Percentiles rank a stretch among this genome's conserved stretches.
Conservation (phyloP, 352 stramenopile genomes). For the Lagenidium sp. region DNA sequence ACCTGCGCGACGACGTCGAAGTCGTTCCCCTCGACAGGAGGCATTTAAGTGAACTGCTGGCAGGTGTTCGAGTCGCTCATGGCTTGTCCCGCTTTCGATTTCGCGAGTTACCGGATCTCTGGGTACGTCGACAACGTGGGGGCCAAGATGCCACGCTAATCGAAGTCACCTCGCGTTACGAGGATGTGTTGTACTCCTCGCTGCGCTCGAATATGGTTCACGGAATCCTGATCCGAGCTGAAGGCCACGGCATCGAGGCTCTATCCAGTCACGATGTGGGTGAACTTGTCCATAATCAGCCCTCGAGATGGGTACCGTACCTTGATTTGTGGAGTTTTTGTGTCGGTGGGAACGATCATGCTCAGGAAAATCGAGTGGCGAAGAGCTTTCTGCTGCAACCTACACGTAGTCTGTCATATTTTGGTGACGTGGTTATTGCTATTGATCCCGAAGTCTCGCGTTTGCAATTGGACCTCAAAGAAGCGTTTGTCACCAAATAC, state of each 20-base stretch:
- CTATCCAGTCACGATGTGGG: slow-evolving; percentile 44
- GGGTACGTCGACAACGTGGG: slow-evolving; percentile 30
- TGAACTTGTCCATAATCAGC: slow-evolving; percentile 30
- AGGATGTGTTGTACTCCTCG: slow-evolving; percentile 50
- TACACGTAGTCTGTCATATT: slow-evolving; percentile 11
- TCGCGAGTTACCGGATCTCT: slow-evolving; percentile 45
- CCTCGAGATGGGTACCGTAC: slow-evolving; percentile 41
- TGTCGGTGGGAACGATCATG: slow-evolving; percentile 16
- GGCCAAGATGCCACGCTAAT: slow-evolving; percentile 33
- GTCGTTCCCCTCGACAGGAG: slow-evolving; percentile 35
- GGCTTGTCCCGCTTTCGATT: slow-evolving; percentile 48
- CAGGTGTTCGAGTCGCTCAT: slow-evolving; percentile 16
- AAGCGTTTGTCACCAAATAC: slow-evolving; percentile 58
- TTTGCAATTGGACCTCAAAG: slow-evolving; percentile 46
- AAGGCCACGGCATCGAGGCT: slow-evolving; percentile 12
- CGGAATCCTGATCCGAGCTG: slow-evolving; percentile 41
- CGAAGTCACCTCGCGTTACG: slow-evolving; percentile 35
- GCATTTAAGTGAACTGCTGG: slow-evolving; percentile 31
- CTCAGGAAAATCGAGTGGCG: slow-evolving; percentile 28
- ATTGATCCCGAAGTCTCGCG: slow-evolving; percentile 38
- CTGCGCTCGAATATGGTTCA: slow-evolving; percentile 53
- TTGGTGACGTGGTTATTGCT: slow-evolving; percentile 55
- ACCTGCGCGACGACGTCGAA: slow-evolving; percentile 23
- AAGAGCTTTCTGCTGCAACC: slow-evolving; percentile 41
- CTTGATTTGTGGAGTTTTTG: slow-evolving; percentile 57